phyloP scores from a whole-genome alignment of 2,329 filamentous ascomycete species.

The Massarina eburnea region DNA sequence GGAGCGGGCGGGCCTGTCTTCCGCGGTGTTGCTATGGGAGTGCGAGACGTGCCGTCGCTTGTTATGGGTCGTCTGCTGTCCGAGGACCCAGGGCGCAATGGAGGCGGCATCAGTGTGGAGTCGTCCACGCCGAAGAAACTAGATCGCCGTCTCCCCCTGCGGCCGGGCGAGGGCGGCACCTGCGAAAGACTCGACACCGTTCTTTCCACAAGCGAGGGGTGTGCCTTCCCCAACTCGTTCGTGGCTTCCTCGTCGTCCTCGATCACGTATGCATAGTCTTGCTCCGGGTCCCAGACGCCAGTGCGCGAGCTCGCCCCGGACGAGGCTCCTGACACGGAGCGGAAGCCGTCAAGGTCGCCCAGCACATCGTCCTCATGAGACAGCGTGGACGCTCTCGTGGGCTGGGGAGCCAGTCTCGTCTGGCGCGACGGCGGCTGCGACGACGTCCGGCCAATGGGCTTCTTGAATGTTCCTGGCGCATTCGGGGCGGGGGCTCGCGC shows the following conservation, averaged over 20 bases:
- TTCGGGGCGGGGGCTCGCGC: slow-evolving; percentile 23
- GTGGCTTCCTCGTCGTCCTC: slow-evolving; percentile 18
- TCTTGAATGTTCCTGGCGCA: slow-evolving; percentile 35
- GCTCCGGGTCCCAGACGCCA: slow-evolving; percentile 38
- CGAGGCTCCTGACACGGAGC: slow-evolving; percentile 45
- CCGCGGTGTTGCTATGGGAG: slow-evolving; percentile 33
- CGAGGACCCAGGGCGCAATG: slow-evolving; percentile 65
- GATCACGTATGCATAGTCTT: slow-evolving; percentile 17
- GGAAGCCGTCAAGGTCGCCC: slow-evolving; percentile 47
- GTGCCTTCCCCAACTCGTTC: slow-evolving; percentile 39
- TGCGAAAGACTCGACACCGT: slow-evolving; percentile 82
- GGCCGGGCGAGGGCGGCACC: slow-evolving; percentile 68
- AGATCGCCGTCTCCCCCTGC: slow-evolving; percentile 64
- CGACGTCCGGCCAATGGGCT: slow-evolving; percentile 38
- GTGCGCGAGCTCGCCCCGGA: slow-evolving; percentile 41
- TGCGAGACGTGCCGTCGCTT: slow-evolving; percentile 42
- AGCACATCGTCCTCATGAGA: slow-evolving; percentile 42
- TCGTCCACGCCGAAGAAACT: slow-evolving; percentile 72
- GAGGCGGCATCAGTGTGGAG: slow-evolving; percentile 57
- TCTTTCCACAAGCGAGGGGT: slow-evolving; percentile 72
- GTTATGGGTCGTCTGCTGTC: slow-evolving; percentile 52
- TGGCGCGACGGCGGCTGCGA: slow-evolving; percentile 27
- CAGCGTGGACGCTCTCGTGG: slow-evolving; percentile 9
- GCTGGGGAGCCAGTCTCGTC: slow-evolving; percentile 20
- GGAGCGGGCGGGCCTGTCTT: slow-evolving; percentile 15